Percentiles rank a stretch among this genome's conserved stretches.
Conservation (phyloP, 2,329 filamentous ascomycete genomes). For the Davidsoniella australis region DNA sequence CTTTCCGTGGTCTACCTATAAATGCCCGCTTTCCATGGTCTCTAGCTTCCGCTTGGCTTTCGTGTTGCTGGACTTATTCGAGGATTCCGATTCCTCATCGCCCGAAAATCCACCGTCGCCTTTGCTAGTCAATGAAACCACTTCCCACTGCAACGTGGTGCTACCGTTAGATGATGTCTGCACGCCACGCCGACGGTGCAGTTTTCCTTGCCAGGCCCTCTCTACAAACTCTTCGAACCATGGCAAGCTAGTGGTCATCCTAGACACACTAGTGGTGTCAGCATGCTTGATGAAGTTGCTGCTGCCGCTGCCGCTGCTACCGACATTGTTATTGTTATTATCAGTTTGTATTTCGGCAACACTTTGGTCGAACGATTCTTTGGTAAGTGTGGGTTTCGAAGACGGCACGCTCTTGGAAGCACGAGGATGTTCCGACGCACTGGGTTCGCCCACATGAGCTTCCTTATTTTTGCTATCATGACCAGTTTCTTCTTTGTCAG, state of each 20-base stretch:
- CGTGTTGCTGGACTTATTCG: too few species aligned
- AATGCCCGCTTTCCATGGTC: too few species aligned
- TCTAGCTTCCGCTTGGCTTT: too few species aligned
- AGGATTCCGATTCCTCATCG: too few species aligned
- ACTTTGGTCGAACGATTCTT: conserved; percentile 10
- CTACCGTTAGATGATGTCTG: conserved; percentile 41
- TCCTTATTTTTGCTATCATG: not conserved
- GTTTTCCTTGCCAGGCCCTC: conserved; percentile 50
- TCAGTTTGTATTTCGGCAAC: not conserved
- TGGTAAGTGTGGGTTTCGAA: conserved; percentile 12
- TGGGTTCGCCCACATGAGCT: not conserved
- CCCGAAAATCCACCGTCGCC: conserved; percentile 15
- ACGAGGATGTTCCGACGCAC: not conserved
- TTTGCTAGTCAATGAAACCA: conserved; percentile 52
- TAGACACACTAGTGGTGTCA: too few species aligned
- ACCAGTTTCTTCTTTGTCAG: not conserved
- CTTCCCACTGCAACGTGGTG: conserved; percentile 63
- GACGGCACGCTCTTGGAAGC: too few species aligned
- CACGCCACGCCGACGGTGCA: conserved; percentile 43
- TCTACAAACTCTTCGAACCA: conserved; percentile 58
- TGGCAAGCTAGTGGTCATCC: conserved; percentile 34
- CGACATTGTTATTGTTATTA: not conserved
- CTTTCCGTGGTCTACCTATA: too few species aligned
- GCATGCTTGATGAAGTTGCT: conserved; percentile 13
- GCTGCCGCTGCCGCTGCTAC: conserved; percentile 14